phyloP scores from a whole-genome alignment of 177 flowering plant species.

The Tripterygium wilfordii region DNA sequence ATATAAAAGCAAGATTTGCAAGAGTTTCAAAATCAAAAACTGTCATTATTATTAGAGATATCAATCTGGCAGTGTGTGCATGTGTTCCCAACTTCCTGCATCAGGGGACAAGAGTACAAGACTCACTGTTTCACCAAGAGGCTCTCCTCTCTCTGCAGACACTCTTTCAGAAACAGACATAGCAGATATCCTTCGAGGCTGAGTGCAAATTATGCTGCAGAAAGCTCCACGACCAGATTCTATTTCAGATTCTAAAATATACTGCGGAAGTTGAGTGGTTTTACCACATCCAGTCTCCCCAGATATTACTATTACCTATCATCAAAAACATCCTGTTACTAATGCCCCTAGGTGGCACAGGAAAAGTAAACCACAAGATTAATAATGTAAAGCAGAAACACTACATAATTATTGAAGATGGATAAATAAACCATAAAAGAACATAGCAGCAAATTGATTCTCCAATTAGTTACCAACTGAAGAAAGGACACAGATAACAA shows the following conservation, averaged over 20 bases:
- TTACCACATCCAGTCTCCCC: slow-evolving; percentile 99
- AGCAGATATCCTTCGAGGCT: slow-evolving; percentile 98
- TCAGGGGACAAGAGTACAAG: slow-evolving; percentile 3
- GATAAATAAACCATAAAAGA: too few relatives aligned
- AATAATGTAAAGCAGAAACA: too few relatives aligned
- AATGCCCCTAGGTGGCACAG: too few relatives aligned
- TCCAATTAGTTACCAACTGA: too few relatives aligned
- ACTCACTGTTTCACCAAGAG: slow-evolving; percentile 93
- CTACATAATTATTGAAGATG: too few relatives aligned
- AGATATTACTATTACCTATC: slow-evolving; percentile 85
- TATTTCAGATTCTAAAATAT: slow-evolving; percentile 84
- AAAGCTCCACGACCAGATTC: slow-evolving; percentile 99
- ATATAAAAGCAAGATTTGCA: slow-evolving; percentile 27
- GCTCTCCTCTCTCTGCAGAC: slow-evolving; percentile 95
- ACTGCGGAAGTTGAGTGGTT: slow-evolving; percentile 99
- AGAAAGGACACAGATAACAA: too few relatives aligned
- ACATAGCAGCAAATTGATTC: too few relatives aligned
- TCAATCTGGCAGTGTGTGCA: neutral
- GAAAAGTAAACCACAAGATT: too few relatives aligned
- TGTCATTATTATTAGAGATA: neutral
- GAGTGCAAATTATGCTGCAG: slow-evolving; percentile 95
- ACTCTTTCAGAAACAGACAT: slow-evolving; percentile 98
- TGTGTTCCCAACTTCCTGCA: too few relatives aligned
- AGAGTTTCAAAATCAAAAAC: slow-evolving; percentile 8
- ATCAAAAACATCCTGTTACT: too few relatives aligned